Evolutionary conservation across 352 stramenopile genomes (phyloP).

Genomic region (Phytophthora ramorum): DNA sequence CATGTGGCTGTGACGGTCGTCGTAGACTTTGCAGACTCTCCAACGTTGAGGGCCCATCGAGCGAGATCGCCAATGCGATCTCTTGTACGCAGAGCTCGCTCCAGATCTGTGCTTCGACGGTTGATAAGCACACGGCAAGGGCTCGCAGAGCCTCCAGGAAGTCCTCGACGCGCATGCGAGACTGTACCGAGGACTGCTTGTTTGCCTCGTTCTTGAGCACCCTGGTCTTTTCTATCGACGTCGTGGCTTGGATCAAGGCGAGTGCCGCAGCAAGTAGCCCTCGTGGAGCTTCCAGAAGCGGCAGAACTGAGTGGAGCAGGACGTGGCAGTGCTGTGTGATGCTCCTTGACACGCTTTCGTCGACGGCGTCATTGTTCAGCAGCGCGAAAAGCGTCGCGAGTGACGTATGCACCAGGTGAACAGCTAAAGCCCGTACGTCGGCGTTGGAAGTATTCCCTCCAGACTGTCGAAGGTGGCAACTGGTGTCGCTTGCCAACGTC

Average conservation of each 20-base stretch:
- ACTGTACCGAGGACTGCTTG: slow-evolving; percentile 3
- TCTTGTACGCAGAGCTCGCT: slow-evolving; percentile 69
- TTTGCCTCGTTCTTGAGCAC: background rate
- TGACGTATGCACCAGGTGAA: slow-evolving; percentile 35
- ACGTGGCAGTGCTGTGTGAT: slow-evolving; percentile 54
- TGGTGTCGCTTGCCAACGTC: slow-evolving; percentile 30
- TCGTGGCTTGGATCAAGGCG: slow-evolving; percentile 21
- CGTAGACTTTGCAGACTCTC: slow-evolving; percentile 13
- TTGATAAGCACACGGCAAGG: slow-evolving; percentile 43
- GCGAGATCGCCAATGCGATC: slow-evolving; percentile 51
- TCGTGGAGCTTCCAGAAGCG: slow-evolving; percentile 38
- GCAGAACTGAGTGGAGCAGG: slow-evolving; percentile 54
- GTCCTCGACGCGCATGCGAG: background rate
- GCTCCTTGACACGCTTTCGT: slow-evolving; percentile 29
- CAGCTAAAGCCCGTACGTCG: slow-evolving; percentile 22
- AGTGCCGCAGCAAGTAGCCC: slow-evolving; percentile 21
- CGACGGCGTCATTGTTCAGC: slow-evolving; percentile 9
- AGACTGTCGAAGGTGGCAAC: slow-evolving; percentile 31
- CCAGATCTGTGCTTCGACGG: slow-evolving; percentile 45
- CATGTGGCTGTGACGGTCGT: slow-evolving; percentile 14
- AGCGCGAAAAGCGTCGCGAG: slow-evolving; percentile 33
- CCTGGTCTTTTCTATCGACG: background rate
- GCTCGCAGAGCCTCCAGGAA: slow-evolving; percentile 27
- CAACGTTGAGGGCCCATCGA: background rate
- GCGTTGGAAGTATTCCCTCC: slow-evolving; percentile 6